These are phyloP conservation scores for Pythium aphanidermatum DNA, from an alignment of 352 stramenopile genomes.

Conservation along the genomic window DNA sequence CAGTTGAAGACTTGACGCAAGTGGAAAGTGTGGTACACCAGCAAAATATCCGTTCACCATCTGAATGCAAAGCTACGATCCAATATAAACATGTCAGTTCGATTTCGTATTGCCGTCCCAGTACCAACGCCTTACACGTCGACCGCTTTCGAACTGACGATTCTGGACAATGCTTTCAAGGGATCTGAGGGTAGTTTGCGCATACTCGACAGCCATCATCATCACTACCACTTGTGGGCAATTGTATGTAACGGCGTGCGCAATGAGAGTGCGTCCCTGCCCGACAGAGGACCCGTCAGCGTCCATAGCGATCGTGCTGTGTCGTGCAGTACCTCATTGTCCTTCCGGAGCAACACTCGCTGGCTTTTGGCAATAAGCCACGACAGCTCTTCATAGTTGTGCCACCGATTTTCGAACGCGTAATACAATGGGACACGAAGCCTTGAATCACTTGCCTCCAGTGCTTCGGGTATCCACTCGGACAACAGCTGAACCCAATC, in stretches of 20 bases:
- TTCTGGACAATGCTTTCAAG: slow-evolving; percentile 25
- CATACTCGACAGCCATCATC: slow-evolving; percentile 46
- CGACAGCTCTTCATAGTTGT: slow-evolving; percentile 33
- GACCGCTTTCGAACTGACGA: slow-evolving; percentile 44
- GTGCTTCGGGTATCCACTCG: slow-evolving; percentile 15
- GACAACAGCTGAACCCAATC: slow-evolving; percentile 28
- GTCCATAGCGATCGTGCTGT: no score
- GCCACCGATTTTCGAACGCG: slow-evolving; percentile 37
- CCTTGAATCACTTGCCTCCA: slow-evolving; percentile 24
- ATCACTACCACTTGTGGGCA: slow-evolving; percentile 47
- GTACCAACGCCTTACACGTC: slow-evolving; percentile 31
- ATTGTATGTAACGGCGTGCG: slow-evolving; percentile 31
- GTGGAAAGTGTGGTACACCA: slow-evolving; percentile 57
- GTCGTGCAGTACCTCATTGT: slow-evolving; percentile 33
- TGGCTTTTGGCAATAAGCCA: slow-evolving; percentile 46
- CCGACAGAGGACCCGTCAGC: background rate
- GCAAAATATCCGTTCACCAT: slow-evolving; percentile 47
- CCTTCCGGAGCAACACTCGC: slow-evolving; percentile 32
- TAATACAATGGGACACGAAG: slow-evolving; percentile 30
- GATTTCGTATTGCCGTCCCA: no score
- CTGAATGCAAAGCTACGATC: slow-evolving; percentile 33
- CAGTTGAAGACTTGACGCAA: slow-evolving; percentile 32
- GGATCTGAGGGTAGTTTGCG: slow-evolving; percentile 17
- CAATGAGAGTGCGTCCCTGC: slow-evolving; percentile 33
- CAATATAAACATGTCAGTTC: no score